Conservation (phyloP, 2,329 filamentous ascomycete genomes). For the Penicillium fuscoglaucum region DNA sequence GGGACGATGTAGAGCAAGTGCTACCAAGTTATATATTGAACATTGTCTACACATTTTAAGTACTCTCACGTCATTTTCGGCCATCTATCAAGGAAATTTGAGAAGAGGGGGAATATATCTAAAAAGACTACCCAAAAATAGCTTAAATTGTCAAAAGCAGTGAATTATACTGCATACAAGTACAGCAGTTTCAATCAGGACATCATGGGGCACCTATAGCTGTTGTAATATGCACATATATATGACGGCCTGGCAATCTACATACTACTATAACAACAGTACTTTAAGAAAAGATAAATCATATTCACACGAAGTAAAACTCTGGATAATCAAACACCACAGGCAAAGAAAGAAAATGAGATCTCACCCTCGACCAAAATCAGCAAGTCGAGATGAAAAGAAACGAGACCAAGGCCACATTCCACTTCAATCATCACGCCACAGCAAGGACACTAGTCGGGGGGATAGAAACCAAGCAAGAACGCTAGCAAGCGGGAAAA, state of each 20-base stretch:
- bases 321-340: slow-evolving; percentile 18
- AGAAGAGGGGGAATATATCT: too few relatives aligned
- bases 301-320: slow-evolving; percentile 27
- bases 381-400: neutral
- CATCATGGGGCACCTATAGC: neutral
- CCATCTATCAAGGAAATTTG: too few relatives aligned
- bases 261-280: neutral
- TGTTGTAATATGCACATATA: neutral
- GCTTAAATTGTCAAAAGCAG: neutral
- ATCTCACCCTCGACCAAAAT: neutral
- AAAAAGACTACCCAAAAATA: neutral
- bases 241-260: neutral
- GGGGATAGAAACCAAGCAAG: neutral
- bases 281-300: slow-evolving; percentile 11
- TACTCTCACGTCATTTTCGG: too few relatives aligned
- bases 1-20: too few relatives aligned
- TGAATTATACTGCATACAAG: neutral
- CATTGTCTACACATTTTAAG: too few relatives aligned
- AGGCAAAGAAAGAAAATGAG: slow-evolving; percentile 1
- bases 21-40: too few relatives aligned
- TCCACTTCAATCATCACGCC: slow-evolving; percentile 1
- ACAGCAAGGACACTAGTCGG: neutral
- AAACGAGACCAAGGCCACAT: neutral
- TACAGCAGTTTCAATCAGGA: neutral
- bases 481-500: slow-evolving; percentile 13